Conservation (phyloP, 2,329 filamentous ascomycete species). For the Aspergillus ustus region DNA sequence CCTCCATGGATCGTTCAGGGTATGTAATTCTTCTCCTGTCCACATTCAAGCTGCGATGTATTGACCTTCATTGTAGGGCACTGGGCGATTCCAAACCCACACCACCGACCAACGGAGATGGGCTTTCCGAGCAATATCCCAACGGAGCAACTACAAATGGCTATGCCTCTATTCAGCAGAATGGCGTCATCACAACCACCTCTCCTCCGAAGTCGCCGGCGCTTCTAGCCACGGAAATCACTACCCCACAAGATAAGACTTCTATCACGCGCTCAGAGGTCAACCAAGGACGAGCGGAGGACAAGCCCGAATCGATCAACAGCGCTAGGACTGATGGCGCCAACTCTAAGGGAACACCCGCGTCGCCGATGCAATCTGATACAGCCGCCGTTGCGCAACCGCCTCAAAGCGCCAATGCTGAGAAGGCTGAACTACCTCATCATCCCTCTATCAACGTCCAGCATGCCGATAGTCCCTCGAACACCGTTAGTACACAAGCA, state of each 20-base stretch:
- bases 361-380: conserved; percentile 16
- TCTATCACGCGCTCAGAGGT: conserved; percentile 17
- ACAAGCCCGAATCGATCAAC: conserved; percentile 8
- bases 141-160: conserved; percentile 36
- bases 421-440: conserved; percentile 42
- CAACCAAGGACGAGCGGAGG: conserved; percentile 14
- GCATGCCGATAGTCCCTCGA: conserved; percentile 24
- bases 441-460: conserved; percentile 33
- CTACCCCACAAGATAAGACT: conserved; percentile 18
- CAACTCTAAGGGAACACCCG: conserved; percentile 13
- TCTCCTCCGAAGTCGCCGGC: conserved; percentile 38
- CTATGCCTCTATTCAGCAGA: conserved; percentile 31
- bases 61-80: conserved; percentile 28
- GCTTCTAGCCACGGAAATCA: conserved; percentile 18
- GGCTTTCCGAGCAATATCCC: conserved; percentile 19
- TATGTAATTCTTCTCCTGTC: conserved; percentile 28
- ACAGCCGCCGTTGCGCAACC: conserved; percentile 25
- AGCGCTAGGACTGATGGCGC: neutral
- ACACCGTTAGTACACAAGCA: conserved; percentile 25
- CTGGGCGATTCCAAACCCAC: conserved; percentile 32
- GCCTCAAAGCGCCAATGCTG: conserved; percentile 23
- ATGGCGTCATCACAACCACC: conserved; percentile 33
- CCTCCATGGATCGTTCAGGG: conserved; percentile 32
- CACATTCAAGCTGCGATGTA: conserved; percentile 3
- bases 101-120: conserved; percentile 20